Base-by-base conservation (phyloP, 768 basidiomycete genomes). In the Boletus vinaceobasis region DNA sequence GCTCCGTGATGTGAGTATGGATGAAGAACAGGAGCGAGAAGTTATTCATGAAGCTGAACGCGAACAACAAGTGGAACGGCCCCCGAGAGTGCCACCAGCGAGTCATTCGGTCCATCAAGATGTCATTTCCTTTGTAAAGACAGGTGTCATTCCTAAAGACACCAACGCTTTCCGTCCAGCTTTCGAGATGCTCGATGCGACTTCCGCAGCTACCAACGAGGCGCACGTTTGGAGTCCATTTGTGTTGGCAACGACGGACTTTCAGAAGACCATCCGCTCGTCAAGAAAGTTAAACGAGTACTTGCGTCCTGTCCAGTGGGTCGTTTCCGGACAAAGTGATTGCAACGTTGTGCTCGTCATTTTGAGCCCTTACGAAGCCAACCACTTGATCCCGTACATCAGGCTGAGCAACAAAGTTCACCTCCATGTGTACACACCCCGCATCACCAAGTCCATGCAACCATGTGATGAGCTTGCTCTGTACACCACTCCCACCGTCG, bases 1-100 rank as follows among this genome's bases (percentile, higher is more conserved):
- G 5, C 36, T 55, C 0, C 58, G 57, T 1, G 60, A 66, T 36
- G 57, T 55, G 32, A 59, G 53, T 23, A 60, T 78, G 62, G 74
- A 74, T 27, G 78, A 81, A 58, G 81, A 81, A 53, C 80, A 81
- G 55, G 81, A 82, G 50, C 65, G 79, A 27, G 79, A 82, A 51
- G 64, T 82, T 8, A 55, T 61, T 4, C 76, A 77, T 29, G 80
- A 82, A 60, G 64, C 72, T 4, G 78, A 79, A 57, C 64, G 60
- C 7, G 78, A 81, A 53, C 65, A 61, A 10, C 68, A 79, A 50
- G 54, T 73, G 1, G 65, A 77, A 58, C 67, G 76, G 6, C 74
- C 77, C 5, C 59, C 68, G 1, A 63, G 42, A 29, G 67, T 68
- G 8, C 7, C 44, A 13, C 57, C 70, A 7, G 60, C 61, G 4